Conservation (phyloP, 352 stramenopile genomes). For the Pythium guiyangense region DNA sequence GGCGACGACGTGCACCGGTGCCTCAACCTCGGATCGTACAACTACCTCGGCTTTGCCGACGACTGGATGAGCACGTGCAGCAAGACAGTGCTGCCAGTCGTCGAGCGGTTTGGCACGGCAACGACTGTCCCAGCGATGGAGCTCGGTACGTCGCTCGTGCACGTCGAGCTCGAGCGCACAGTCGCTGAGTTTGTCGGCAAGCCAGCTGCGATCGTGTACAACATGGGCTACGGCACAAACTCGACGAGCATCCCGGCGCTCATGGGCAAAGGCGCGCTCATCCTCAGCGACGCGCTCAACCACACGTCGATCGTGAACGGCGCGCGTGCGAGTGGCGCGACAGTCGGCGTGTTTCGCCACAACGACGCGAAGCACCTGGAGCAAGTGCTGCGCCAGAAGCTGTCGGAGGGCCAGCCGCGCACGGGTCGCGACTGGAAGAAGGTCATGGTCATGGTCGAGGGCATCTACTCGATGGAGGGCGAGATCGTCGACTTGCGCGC, state of each 20-base stretch:
- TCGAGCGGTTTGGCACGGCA: slow-evolving; percentile 86
- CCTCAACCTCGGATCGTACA: slow-evolving; percentile 99
- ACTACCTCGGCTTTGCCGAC: slow-evolving; percentile 99
- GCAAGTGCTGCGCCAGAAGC: too few species aligned
- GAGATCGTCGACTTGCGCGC: too few species aligned
- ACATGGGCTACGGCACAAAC: too few species aligned
- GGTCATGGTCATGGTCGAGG: slow-evolving; percentile 96
- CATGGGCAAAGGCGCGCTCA: slow-evolving; percentile 90
- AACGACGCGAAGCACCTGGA: slow-evolving; percentile 93
- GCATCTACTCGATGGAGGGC: too few species aligned
- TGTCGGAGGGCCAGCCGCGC: slow-evolving; percentile 83
- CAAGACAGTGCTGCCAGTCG: slow-evolving; percentile 83
- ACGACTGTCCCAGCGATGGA: slow-evolving; percentile 66
- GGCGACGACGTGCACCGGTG: slow-evolving; percentile 72
- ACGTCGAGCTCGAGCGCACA: slow-evolving; percentile 91
- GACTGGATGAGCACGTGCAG: slow-evolving; percentile 97
- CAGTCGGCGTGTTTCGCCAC: slow-evolving; percentile 95
- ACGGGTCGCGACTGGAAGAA: slow-evolving; percentile 96
- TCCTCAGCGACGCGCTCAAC: slow-evolving; percentile 97
- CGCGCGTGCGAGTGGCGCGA: slow-evolving; percentile 86
- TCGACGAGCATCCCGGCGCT: too few species aligned
- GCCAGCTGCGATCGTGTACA: too few species aligned
- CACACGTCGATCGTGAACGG: too few species aligned
- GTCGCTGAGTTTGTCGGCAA: too few species aligned
- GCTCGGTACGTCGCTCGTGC: slow-evolving; percentile 86